phyloP scores from a whole-genome alignment of 352 stramenopile species.

The Globisporangium parvum region DNA sequence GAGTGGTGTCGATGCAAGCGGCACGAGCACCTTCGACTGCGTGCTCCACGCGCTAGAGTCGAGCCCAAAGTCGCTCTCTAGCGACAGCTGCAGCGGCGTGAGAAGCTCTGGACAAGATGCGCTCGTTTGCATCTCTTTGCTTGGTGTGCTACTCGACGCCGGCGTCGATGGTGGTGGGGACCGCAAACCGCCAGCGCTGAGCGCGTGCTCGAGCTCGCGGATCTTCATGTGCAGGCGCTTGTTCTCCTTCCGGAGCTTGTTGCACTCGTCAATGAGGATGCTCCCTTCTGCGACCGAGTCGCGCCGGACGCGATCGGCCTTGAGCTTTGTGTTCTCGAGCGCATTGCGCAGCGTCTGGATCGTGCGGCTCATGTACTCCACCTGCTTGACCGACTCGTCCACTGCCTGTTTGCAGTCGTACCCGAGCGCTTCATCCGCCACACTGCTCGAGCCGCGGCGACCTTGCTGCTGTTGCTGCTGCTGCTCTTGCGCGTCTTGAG shows the following conservation, averaged over 20 bases:
- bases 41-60: constrained; percentile 3
- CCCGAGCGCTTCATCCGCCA: constrained; percentile 40
- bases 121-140: constrained; percentile 17
- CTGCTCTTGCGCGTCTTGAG: not conserved
- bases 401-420: constrained; percentile 77
- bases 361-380: constrained; percentile 77
- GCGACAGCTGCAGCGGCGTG: constrained; percentile 13
- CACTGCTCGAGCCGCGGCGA: not conserved
- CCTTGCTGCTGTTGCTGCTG: constrained; percentile 8
- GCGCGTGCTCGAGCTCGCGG: constrained; percentile 50
- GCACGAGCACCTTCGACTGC: constrained; percentile 16
- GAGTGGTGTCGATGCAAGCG: constrained; percentile 21
- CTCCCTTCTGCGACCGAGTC: constrained; percentile 75
- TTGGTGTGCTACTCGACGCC: not conserved
- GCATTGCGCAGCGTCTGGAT: constrained; percentile 55
- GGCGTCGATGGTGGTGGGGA: not conserved
- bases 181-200: constrained; percentile 13
- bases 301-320: constrained; percentile 57
- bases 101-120: constrained; percentile 30
- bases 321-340: constrained; percentile 63
- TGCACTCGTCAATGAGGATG: constrained; percentile 77
- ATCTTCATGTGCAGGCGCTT: constrained; percentile 59
- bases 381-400: constrained; percentile 69
- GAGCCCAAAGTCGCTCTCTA: constrained; percentile 10
- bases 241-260: constrained; percentile 69